Evolutionary conservation across 1,284 basidiomycete genomes (phyloP), one percentile per base, ranked within the genome.

Genomic region (Tylopilus microsporus): DNA sequence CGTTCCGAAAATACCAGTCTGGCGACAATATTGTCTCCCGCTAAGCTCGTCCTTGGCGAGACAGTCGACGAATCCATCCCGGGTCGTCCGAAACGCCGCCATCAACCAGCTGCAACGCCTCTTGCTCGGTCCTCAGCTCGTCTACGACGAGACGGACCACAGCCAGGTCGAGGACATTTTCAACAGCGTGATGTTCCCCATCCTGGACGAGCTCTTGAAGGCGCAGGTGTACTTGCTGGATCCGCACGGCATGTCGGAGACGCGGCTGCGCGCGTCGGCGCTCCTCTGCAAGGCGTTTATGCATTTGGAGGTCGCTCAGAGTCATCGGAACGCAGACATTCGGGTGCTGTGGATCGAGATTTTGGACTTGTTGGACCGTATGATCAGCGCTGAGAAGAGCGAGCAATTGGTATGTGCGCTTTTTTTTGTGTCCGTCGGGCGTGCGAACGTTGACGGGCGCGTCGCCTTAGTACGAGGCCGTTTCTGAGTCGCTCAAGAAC

Each of bases 401-500:
- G 94, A 95, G 70, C 91, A 93, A 70, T 74, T 97, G 76, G 94
- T 94, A 68, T 68, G 90, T 81, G 49, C 13, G 45, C n/a, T 49
- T 52, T 25, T 47, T 42, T 32, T 32, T 4, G 6, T 39, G 56
- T 52, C 16, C 30, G 30, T 55, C 21, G 32, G n/a, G 1, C 21
- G 6, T 43, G 36, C 19, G n/a, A 45, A 52, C 65, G 58, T 68
- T 63, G 51, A 61, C 57, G 11, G 18, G 42, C 11, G 49, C 25
- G 53, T n/a, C 45, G 21, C 58, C 3, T 62, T 37, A 95, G 93
- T 87, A 89, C 68, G 96, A 99, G 73, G 94, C 95, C 0, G 83
- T 98, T 34, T 92, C 92, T 0, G 97, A 99, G 74, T 95, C 94
- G 8, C 80, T 99, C 65, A 99, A 99, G 77, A 99, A 99, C 71